Percentiles rank a stretch among this genome's conserved stretches.
These are phyloP conservation scores for Solanum infundibuliforme DNA, from an alignment of 257 asterid genomes.

Conservation along the genomic window DNA sequence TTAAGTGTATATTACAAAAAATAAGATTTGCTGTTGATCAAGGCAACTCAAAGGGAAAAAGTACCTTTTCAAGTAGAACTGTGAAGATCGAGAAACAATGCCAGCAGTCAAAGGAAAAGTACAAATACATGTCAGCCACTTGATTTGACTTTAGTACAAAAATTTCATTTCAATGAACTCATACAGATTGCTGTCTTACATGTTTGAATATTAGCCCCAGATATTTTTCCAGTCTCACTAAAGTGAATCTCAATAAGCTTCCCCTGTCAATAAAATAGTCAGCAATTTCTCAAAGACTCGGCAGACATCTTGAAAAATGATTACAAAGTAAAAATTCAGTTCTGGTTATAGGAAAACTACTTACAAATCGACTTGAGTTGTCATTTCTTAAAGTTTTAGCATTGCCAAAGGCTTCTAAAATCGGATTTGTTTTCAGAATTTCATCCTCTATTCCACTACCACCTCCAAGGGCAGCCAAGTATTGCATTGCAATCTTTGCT, in stretches of 20 bases:
- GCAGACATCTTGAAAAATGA: background rate
- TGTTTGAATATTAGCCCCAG: conserved; percentile 94
- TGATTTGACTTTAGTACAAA: background rate
- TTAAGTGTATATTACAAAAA: conserved; percentile 3
- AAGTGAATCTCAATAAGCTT: conserved; percentile 97
- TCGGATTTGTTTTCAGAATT: conserved; percentile 94
- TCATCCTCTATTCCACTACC: conserved; percentile 98
- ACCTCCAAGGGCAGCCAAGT: conserved; percentile 96
- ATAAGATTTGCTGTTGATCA: background rate
- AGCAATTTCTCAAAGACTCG: background rate
- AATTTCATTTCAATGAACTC: conserved; percentile 6
- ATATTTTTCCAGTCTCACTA: conserved; percentile 96
- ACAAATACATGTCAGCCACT: conserved; percentile 14
- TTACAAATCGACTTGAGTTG: conserved; percentile 98
- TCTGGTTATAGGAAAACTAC: conserved; percentile 18
- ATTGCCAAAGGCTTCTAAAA: conserved; percentile 97
- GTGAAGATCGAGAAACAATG: conserved; percentile 11
- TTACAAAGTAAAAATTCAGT: background rate
- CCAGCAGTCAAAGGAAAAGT: conserved; percentile 20
- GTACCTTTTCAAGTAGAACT: conserved; percentile 99
- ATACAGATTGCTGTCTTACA: conserved; percentile 47
- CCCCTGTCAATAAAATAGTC: conserved; percentile 44
- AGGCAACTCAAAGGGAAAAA: conserved; percentile 4
- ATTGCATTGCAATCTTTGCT: conserved; percentile 99
- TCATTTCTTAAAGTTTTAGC: conserved; percentile 95